Base-by-base conservation (phyloP, 2,329 filamentous ascomycete genomes). In the Epichloe gansuensis region DNA sequence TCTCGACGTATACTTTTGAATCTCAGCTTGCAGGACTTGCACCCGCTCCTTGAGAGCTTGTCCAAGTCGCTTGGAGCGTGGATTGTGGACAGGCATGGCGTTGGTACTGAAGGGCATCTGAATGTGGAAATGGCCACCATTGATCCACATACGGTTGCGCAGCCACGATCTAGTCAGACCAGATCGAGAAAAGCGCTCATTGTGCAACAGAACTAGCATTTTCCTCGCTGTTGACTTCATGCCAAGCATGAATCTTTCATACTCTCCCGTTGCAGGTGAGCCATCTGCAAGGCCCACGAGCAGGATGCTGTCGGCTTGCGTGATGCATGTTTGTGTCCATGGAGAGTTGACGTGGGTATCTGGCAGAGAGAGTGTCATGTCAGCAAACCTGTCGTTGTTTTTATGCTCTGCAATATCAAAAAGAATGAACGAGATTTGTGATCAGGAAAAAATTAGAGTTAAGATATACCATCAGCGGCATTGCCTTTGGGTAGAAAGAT, bases 241-340 rank as follows among this genome's bases (percentile, higher is more conserved):
- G 0, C 93, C 94, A 15, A 98, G 77, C 63, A 98, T 80, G 65
- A 98, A 96, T 3, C 93, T 81, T 66, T 98, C 93, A 59, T 97
- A 98, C 65, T 98, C 94, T 42, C 93, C 93, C 58, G 97, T 93
- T 44, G 80, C 84, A 0, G 93, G 85, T 3, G 90, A 95, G 0
- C 85, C 85, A 64, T 97, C 93, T 1, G 90, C 93, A 13, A 97
- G 71, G 1, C 89, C 93, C 31, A 98, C 89, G 8, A 98, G 75
- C 7, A 98, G 75, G 57, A 98, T 96, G 59, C 90, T 96, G 68
- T 98, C 93, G 2, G 93, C 93, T 68, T 98, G 93, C 15, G 86
- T 85, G 57, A 98, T 96, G 65, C 94, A 98, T 0, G 93, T 97
- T 63, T 96, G 89, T 0, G 94, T 98, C 93, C 93, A 98, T 0